Conservation (phyloP, 768 basidiomycete genomes). For the Paxillus rubicundulus region DNA sequence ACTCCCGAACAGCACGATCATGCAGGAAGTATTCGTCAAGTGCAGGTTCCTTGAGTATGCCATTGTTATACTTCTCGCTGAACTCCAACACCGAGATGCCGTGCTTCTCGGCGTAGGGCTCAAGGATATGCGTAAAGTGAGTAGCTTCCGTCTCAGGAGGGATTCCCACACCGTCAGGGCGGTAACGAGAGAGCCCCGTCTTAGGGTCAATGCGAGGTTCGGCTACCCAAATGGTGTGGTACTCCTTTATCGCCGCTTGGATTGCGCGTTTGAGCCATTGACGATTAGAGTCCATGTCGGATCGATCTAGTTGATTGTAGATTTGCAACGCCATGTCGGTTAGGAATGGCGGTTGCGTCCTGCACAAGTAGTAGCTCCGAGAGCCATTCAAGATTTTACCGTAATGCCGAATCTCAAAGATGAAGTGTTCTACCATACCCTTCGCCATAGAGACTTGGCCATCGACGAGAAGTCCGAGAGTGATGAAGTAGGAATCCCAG, state of each 20-base stretch:
- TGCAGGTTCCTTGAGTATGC: slow-evolving; percentile 74
- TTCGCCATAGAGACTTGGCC: slow-evolving; percentile 93
- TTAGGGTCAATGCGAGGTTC: slow-evolving; percentile 92
- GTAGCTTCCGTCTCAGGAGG: slow-evolving; percentile 98
- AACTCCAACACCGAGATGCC: slow-evolving; percentile 94
- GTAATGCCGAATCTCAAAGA: slow-evolving; percentile 98
- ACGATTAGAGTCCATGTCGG: slow-evolving; percentile 72
- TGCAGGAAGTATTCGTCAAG: slow-evolving; percentile 98
- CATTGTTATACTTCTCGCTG: slow-evolving; percentile 92
- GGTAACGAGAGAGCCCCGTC: slow-evolving; percentile 91
- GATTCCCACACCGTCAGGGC: slow-evolving; percentile 92
- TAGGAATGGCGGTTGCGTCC: slow-evolving; percentile 96
- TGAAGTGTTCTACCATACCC: slow-evolving; percentile 98
- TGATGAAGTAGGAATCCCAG: slow-evolving; percentile 95
- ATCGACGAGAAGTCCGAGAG: slow-evolving; percentile 91
- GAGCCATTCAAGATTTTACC: slow-evolving; percentile 96
- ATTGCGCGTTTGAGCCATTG: slow-evolving; percentile 94
- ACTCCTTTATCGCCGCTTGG: slow-evolving; percentile 97
- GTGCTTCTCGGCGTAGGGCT: slow-evolving; percentile 90
- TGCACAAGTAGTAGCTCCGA: slow-evolving; percentile 91
- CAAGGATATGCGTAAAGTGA: slow-evolving; percentile 96
- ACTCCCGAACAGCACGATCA: slow-evolving; percentile 94
- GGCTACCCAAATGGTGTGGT: slow-evolving; percentile 96
- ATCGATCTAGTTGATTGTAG: slow-evolving; percentile 91
- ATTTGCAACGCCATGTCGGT: slow-evolving; percentile 99